Evolutionary conservation across 768 basidiomycete species (phyloP).

Genomic region (Suillus hirtellus): DNA sequence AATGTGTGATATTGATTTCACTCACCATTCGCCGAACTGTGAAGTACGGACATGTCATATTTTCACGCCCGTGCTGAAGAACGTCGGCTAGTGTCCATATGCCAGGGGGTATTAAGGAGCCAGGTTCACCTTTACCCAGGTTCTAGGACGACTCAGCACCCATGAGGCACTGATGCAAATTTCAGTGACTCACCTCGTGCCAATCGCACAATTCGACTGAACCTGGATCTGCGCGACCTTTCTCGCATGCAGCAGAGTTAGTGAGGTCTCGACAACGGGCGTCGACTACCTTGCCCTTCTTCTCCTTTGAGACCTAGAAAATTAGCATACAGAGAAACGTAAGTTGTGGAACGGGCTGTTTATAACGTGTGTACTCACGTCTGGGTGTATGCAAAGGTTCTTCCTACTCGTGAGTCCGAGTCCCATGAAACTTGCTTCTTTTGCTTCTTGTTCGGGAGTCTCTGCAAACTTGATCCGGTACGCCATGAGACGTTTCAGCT

Average conservation of each 20-base stretch:
- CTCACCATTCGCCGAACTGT: conserved; percentile 92
- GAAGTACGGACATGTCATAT: conserved; percentile 92
- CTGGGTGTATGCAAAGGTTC: conserved; percentile 94
- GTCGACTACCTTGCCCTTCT: conserved; percentile 97
- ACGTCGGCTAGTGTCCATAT: conserved; percentile 96
- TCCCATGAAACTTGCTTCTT: conserved; percentile 83
- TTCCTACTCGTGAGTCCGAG: conserved; percentile 94
- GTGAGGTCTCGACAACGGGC: conserved; percentile 96
- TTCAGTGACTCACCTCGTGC: conserved; percentile 76
- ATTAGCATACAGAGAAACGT: not conserved
- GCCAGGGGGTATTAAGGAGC: conserved; percentile 78
- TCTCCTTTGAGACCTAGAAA: conserved; percentile 88
- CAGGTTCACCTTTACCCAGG: conserved; percentile 78
- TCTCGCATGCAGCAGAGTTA: conserved; percentile 78
- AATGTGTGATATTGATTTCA: conserved; percentile 3
- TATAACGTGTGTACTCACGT: conserved; percentile 49
- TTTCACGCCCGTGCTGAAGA: conserved; percentile 82
- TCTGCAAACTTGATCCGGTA: conserved; percentile 79
- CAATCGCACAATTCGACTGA: conserved; percentile 90
- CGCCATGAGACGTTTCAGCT: conserved; percentile 90
- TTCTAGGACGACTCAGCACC: conserved; percentile 50
- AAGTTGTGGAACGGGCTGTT: conserved; percentile 3
- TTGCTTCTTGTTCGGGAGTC: conserved; percentile 69
- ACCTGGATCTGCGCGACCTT: conserved; percentile 82
- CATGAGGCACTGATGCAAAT: not conserved